These are phyloP conservation scores for Streptanthus diversifolius DNA, from an alignment of 345 rosid genomes.

Conservation along the genomic window DNA sequence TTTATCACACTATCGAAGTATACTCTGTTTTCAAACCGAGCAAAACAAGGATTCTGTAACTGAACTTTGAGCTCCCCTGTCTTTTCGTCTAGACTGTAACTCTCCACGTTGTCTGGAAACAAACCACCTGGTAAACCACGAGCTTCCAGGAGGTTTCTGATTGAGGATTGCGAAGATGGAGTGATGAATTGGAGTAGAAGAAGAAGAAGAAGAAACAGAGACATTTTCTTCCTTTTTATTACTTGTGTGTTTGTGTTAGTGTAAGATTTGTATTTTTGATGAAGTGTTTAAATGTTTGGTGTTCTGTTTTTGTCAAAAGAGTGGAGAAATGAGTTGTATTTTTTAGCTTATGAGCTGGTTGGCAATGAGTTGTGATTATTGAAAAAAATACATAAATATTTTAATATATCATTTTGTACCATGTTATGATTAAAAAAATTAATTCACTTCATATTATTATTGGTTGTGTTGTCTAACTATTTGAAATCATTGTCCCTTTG, in stretches of 20 bases:
- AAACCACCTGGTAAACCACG: constrained; percentile 84
- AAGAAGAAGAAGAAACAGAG: constrained; percentile 36
- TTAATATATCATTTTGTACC: not conserved
- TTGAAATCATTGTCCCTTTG: constrained; percentile 25
- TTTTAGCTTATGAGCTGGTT: constrained; percentile 36
- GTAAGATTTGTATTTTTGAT: constrained; percentile 30
- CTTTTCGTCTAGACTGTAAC: constrained; percentile 48
- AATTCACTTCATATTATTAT: constrained; percentile 1
- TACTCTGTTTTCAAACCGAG: constrained; percentile 70
- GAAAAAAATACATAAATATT: not conserved
- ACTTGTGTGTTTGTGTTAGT: not conserved
- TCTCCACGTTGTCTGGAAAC: constrained; percentile 64
- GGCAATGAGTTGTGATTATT: constrained; percentile 28
- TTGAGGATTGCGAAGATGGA: constrained; percentile 35
- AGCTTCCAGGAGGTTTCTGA: constrained; percentile 58
- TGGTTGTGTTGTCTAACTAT: constrained; percentile 4
- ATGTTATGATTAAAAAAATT: not conserved
- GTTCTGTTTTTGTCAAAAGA: constrained; percentile 38
- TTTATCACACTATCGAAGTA: constrained; percentile 59
- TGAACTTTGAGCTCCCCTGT: constrained; percentile 60
- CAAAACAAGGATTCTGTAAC: constrained; percentile 64
- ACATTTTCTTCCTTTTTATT: constrained; percentile 25
- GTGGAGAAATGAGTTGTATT: constrained; percentile 32
- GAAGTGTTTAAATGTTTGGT: constrained; percentile 30
- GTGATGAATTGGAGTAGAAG: constrained; percentile 24